These are phyloP conservation scores for Trametes gibbosa DNA, from an alignment of 768 basidiomycete species.

Conservation along the genomic window DNA sequence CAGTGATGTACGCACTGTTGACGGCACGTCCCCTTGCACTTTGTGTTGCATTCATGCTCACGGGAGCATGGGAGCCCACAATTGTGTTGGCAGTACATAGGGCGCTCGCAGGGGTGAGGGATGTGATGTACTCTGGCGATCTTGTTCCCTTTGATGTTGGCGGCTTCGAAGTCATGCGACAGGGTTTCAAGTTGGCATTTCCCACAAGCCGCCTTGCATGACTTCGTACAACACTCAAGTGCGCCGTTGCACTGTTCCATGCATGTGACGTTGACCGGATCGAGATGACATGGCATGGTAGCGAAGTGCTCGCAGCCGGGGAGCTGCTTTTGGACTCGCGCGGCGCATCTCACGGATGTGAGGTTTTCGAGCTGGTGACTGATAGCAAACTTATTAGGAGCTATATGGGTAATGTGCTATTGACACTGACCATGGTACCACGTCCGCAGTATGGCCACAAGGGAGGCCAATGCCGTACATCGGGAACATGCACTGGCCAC, in stretches of 20 bases:
- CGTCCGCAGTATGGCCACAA: conserved; percentile 50
- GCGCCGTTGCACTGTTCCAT: conserved; percentile 23
- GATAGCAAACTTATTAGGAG: neutral
- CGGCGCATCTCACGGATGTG: conserved; percentile 24
- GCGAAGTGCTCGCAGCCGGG: conserved; percentile 32
- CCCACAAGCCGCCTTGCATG: conserved; percentile 30
- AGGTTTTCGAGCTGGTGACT: conserved; percentile 29
- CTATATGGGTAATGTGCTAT: neutral
- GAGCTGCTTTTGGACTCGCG: conserved; percentile 26
- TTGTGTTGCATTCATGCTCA: conserved; percentile 28
- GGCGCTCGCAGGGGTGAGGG: conserved; percentile 31
- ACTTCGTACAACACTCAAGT: conserved; percentile 29
- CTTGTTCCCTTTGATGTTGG: too few species aligned
- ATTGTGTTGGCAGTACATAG: conserved; percentile 32
- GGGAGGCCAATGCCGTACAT: conserved; percentile 48
- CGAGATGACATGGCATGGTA: conserved; percentile 16
- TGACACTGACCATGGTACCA: conserved; percentile 29
- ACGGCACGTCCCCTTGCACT: conserved; percentile 26
- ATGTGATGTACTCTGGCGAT: conserved; percentile 23
- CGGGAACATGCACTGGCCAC: conserved; percentile 52
- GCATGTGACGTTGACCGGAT: conserved; percentile 24
- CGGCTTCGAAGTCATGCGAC: conserved; percentile 2
- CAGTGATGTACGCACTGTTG: conserved; percentile 31
- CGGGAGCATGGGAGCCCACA: conserved; percentile 31
- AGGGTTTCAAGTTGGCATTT: conserved; percentile 25